Conservation (phyloP, 352 stramenopile species). For the Phytophthora kernoviae region DNA sequence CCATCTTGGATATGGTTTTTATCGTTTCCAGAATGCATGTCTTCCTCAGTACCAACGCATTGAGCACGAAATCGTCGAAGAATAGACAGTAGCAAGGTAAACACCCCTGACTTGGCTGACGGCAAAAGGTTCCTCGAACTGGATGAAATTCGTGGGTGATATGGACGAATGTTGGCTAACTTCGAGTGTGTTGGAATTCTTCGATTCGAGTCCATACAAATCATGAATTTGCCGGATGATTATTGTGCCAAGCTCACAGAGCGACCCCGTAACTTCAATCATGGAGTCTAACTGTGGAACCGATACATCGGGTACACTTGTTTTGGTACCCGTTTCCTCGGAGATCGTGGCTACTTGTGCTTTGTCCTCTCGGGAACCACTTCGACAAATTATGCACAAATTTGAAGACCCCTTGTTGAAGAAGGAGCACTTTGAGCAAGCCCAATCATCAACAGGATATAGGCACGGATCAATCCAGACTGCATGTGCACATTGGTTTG, state of each 20-base stretch:
- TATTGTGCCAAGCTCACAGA: constrained; percentile 24
- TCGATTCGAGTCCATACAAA: constrained; percentile 31
- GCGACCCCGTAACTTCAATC: neutral
- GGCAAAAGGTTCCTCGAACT: constrained; percentile 84
- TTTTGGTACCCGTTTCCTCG: neutral
- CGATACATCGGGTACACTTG: neutral
- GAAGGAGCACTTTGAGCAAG: constrained; percentile 65
- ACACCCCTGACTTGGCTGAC: constrained; percentile 66
- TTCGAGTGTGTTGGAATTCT: neutral
- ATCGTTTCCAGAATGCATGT: neutral
- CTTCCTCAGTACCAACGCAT: neutral
- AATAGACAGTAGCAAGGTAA: constrained; percentile 56
- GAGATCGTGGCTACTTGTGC: neutral
- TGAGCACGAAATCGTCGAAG: constrained; percentile 43
- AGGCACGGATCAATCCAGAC: constrained; percentile 83
- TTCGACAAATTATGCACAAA: constrained; percentile 56
- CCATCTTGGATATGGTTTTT: constrained; percentile 12
- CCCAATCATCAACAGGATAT: constrained; percentile 73
- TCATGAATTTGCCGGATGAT: constrained; percentile 39
- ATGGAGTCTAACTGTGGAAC: neutral
- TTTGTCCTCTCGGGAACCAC: constrained; percentile 29
- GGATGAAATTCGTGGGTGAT: constrained; percentile 18
- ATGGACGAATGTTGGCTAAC: neutral
- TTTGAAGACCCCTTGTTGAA: constrained; percentile 68
- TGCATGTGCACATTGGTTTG: constrained; percentile 80